Percentiles rank a stretch among this genome's conserved stretches.
Evolutionary conservation across 2,329 filamentous ascomycete genomes (phyloP).

Genomic region (Emmonsia crescens): DNA sequence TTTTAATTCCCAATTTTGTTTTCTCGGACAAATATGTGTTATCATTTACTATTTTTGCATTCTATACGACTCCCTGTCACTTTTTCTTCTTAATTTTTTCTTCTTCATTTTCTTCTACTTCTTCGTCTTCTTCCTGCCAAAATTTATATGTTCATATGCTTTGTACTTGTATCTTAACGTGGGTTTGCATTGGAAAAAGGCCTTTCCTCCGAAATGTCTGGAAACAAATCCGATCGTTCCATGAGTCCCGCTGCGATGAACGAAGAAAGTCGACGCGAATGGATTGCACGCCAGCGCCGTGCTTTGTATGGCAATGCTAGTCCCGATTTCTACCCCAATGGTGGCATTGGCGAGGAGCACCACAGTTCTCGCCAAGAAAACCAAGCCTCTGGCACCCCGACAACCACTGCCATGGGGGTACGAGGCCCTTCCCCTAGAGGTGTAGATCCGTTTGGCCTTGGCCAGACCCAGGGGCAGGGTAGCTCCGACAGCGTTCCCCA

Average conservation of each 20-base stretch:
- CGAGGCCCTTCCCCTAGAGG: slow-evolving; percentile 71
- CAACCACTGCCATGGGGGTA: slow-evolving; percentile 45
- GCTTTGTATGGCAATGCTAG: slow-evolving; percentile 75
- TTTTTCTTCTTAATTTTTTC: slow-evolving; percentile 13
- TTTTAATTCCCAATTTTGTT: slow-evolving; percentile 17
- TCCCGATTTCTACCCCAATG: slow-evolving; percentile 55
- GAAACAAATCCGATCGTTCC: slow-evolving; percentile 73
- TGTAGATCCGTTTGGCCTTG: slow-evolving; percentile 57
- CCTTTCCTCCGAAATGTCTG: slow-evolving; percentile 57
- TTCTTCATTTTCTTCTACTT: slow-evolving; percentile 12
- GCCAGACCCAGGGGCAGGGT: slow-evolving; percentile 39
- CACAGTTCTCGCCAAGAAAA: slow-evolving; percentile 52
- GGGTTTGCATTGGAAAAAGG: slow-evolving; percentile 38
- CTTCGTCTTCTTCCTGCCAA: slow-evolving; percentile 12
- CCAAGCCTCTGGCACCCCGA: slow-evolving; percentile 51
- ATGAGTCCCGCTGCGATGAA: slow-evolving; percentile 79
- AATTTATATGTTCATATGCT: slow-evolving; percentile 13
- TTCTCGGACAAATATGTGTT: slow-evolving; percentile 8
- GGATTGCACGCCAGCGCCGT: slow-evolving; percentile 91
- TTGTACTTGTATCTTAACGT: slow-evolving; percentile 35
- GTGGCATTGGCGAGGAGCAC: slow-evolving; percentile 58
- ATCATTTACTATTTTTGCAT: slow-evolving; percentile 9
- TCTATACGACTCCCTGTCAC: slow-evolving; percentile 25
- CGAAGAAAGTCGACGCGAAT: slow-evolving; percentile 89
- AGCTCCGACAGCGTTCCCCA: slow-evolving; percentile 44